These are phyloP conservation scores for Penicillium brevicompactum DNA, from an alignment of 2,329 filamentous ascomycete genomes.

Conservation along the genomic window DNA sequence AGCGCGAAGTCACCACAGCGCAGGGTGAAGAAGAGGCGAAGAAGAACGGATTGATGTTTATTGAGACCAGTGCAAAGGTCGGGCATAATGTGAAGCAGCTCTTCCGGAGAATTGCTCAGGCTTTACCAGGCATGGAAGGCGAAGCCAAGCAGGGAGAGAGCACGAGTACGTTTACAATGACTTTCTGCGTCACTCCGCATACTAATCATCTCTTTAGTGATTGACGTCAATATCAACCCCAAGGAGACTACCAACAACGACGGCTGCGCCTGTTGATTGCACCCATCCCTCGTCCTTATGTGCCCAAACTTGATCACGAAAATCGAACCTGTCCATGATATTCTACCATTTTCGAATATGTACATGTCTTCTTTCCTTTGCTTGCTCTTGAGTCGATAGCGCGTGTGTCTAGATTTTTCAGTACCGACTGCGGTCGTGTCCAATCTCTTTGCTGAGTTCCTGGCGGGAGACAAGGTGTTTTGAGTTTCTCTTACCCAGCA, in stretches of 20 bases:
- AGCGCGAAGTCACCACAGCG: conserved; percentile 92
- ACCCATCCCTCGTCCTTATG: conserved; percentile 8
- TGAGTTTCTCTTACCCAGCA: conserved; percentile 21
- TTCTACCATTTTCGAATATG: conserved; percentile 37
- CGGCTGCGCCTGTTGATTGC: conserved; percentile 65
- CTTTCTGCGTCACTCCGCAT: neutral
- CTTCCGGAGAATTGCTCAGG: conserved; percentile 97
- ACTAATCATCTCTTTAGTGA: conserved; percentile 63
- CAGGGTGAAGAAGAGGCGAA: conserved; percentile 98
- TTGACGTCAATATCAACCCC: conserved; percentile 85
- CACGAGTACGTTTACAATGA: conserved; percentile 67
- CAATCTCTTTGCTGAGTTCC: conserved; percentile 17
- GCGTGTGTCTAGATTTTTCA: conserved; percentile 31
- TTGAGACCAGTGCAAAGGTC: conserved; percentile 97
- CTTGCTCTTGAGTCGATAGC: conserved; percentile 35
- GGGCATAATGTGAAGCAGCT: conserved; percentile 97
- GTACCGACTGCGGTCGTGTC: conserved; percentile 17
- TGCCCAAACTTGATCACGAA: conserved; percentile 27
- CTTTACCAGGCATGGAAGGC: conserved; percentile 95
- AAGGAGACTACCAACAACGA: conserved; percentile 69
- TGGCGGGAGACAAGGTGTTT: conserved; percentile 20
- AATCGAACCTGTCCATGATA: conserved; percentile 40
- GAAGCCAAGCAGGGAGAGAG: conserved; percentile 74
- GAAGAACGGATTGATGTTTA: conserved; percentile 97
- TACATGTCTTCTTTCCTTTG: conserved; percentile 38